These are phyloP conservation scores for Vanrija sp. DNA, from an alignment of 1,284 basidiomycete genomes.

Conservation along the genomic window DNA sequence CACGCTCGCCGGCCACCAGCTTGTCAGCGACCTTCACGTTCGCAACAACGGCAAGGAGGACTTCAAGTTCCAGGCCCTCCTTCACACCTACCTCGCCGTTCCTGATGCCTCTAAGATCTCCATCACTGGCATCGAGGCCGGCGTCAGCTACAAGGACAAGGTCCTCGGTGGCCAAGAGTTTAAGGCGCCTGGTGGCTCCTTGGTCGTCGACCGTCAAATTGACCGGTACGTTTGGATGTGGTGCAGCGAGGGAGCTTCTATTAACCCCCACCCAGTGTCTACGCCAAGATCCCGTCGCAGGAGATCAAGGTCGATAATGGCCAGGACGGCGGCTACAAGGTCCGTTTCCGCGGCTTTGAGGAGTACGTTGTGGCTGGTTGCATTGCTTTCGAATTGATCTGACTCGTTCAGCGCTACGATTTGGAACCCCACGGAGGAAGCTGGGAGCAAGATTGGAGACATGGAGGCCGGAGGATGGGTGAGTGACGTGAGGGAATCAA, in stretches of 20 bases:
- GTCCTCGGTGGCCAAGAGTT: conserved; percentile 29
- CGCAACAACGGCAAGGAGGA: conserved; percentile 55
- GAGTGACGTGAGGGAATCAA: conserved; percentile 26
- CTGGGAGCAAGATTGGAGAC: conserved; percentile 69
- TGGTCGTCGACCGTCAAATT: conserved; percentile 31
- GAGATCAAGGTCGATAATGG: conserved; percentile 38
- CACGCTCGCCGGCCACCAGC: conserved; percentile 66
- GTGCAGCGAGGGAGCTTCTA: neutral
- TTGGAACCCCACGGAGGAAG: conserved; percentile 75
- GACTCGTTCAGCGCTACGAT: conserved; percentile 45
- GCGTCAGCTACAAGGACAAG: conserved; percentile 71
- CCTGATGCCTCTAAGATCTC: conserved; percentile 50
- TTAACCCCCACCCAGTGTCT: conserved; percentile 28
- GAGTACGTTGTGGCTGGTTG: conserved; percentile 51
- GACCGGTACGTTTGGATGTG: conserved; percentile 32
- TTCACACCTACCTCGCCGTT: conserved; percentile 82
- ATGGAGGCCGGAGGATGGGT: conserved; percentile 85
- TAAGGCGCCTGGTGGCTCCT: conserved; percentile 32
- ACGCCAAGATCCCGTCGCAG: conserved; percentile 36
- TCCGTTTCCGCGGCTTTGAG: conserved; percentile 59
- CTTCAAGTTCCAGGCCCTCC: conserved; percentile 77
- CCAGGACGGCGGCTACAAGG: conserved; percentile 49
- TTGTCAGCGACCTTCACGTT: conserved; percentile 74
- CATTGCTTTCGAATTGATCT: neutral
- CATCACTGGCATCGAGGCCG: conserved; percentile 49